Conservation (phyloP, 495 filamentous ascomycete genomes). For the Neurospora discreta region DNA sequence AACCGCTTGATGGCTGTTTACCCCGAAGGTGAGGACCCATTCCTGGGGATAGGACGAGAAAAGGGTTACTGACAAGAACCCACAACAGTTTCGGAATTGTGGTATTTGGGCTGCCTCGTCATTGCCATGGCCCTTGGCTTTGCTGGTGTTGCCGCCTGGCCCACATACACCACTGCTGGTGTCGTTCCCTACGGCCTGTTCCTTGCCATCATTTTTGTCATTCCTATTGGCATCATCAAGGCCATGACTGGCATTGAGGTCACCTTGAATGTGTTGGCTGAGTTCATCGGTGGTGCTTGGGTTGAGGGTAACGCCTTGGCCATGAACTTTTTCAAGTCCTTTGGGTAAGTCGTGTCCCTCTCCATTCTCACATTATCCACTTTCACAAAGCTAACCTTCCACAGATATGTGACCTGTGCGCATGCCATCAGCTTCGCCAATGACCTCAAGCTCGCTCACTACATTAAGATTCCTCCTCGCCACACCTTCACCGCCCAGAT, state of each 20-base stretch:
- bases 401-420: slow-evolving; percentile 26
- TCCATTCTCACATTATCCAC: background rate
- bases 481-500: slow-evolving; percentile 34
- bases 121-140: slow-evolving; percentile 25
- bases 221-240: slow-evolving; percentile 32
- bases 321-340: slow-evolving; percentile 36
- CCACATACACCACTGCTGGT: slow-evolving; percentile 28
- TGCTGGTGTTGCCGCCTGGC: slow-evolving; percentile 25
- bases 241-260: slow-evolving; percentile 34
- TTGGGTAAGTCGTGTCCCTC: slow-evolving; percentile 8
- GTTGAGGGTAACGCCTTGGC: slow-evolving; percentile 31
- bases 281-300: slow-evolving; percentile 33
- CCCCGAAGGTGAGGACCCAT: slow-evolving; percentile 11
- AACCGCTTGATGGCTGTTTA: slow-evolving; percentile 31
- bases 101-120: slow-evolving; percentile 27
- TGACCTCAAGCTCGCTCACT: slow-evolving; percentile 35
- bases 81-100: slow-evolving; percentile 27
- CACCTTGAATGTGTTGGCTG: slow-evolving; percentile 32
- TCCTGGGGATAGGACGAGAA: background rate
- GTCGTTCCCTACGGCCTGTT: slow-evolving; percentile 33
- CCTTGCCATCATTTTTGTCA: slow-evolving; percentile 31
- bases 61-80: background rate
- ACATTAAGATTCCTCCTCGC: slow-evolving; percentile 32
- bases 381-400: background rate
- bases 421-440: slow-evolving; percentile 27